Evolutionary conservation across 1,284 basidiomycete genomes (phyloP), one percentile per base, ranked within the genome.

Genomic region (Xerocomus cyaneibrunnescens): DNA sequence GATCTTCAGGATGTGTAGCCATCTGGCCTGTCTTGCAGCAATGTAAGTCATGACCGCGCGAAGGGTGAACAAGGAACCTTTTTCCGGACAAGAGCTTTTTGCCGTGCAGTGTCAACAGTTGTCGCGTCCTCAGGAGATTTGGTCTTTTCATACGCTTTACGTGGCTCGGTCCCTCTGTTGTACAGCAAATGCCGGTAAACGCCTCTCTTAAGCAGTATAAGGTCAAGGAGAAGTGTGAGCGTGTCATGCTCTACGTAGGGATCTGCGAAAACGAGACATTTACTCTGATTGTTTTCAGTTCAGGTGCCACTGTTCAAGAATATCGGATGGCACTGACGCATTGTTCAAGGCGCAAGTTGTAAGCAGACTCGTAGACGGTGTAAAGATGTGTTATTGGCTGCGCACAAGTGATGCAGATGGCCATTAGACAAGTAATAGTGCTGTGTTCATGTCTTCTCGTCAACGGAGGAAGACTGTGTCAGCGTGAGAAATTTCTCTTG

Each of bases 111-210:
- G 25, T 46, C 37, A 5, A 31, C 5, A 10, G 22, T 6, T n/a
- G 41, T 41, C 25, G 31, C 27, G 27, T 34, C 43, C 22, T 43
- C 17, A 1, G 14, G 6, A 16, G 10, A 14, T 10, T 39, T 56
- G 17, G 34, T 40, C 49, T 55, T 62, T 22, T 62, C 61, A 13
- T 51, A 53, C 7, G 65, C 69, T 53, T 69, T 76, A 54, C 83
- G 72, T 1, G 89, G 87, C 38, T 79, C 76, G 2, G 84, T 73
- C 5, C 84, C 89, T 38, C 91, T 77, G 62, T 97, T 97, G 67
- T 91, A 96, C n/a, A 97, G 73, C 22, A 97, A 72, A 72, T 97
- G 94, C 13, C 91, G 77, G 66, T 90, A 96, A 1, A 95, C 93
- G 21, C 85, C 85, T 19, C 89, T 78, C 67, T 95, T 96, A 38